Percentiles rank a stretch among this genome's conserved stretches.
Conservation (phyloP, 129 eudicot species). For the Pulicaria dysenterica region DNA sequence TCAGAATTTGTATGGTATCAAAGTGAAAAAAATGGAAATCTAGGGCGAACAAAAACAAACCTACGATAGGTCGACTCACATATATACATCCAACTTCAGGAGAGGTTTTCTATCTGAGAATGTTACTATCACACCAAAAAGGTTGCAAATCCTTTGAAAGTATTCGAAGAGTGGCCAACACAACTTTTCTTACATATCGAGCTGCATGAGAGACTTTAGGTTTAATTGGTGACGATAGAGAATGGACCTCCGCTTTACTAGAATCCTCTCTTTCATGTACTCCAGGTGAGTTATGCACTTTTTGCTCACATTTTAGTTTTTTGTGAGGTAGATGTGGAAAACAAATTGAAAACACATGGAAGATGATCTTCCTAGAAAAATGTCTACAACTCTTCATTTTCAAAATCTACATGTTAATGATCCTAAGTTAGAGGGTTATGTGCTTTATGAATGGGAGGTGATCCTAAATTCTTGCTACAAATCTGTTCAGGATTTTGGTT, state of each 20-base stretch:
- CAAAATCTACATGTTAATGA: neutral
- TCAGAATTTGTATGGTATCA: too few species aligned
- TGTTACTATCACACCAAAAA: neutral
- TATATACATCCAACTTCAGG: neutral
- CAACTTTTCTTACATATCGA: neutral
- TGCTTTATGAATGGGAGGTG: neutral
- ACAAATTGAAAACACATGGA: neutral
- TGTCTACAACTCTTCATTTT: neutral
- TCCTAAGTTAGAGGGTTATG: constrained; percentile 2
- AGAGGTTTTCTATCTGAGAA: constrained; percentile 1
- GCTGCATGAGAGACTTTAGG: neutral
- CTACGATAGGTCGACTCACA: neutral
- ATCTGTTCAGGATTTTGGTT: neutral
- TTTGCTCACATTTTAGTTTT: neutral
- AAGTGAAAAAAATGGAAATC: too few species aligned
- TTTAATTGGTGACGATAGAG: neutral
- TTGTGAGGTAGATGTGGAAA: neutral
- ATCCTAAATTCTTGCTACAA: neutral
- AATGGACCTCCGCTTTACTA: neutral
- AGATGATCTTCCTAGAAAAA: neutral
- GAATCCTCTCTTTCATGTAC: neutral
- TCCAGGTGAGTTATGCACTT: neutral
- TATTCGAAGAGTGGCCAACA: neutral
- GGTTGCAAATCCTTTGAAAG: neutral
- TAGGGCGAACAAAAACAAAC: neutral